Conservation (phyloP, 345 rosid species). For the Linum trigynum region DNA sequence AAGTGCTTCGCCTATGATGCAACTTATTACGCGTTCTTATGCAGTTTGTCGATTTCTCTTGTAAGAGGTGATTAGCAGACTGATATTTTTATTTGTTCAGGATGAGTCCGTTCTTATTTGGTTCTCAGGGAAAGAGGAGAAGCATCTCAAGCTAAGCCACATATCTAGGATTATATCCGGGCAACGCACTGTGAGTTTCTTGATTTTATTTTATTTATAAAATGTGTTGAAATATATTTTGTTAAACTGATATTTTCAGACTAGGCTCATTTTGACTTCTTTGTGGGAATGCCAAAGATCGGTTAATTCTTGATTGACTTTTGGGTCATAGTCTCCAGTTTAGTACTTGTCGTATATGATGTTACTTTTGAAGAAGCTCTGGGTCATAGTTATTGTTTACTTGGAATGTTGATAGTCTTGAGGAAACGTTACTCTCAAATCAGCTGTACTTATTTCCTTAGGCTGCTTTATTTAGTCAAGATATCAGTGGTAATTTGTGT, state of each 20-base stretch:
- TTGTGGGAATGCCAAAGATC: background rate
- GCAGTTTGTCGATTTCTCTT: slow-evolving; percentile 1
- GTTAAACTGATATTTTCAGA: background rate
- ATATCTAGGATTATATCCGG: slow-evolving; percentile 14
- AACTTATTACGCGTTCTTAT: background rate
- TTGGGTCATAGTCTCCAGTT: background rate
- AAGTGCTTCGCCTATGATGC: no score
- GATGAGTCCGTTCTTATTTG: slow-evolving; percentile 23
- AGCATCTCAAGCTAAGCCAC: slow-evolving; percentile 18
- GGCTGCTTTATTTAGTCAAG: background rate
- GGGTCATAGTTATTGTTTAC: background rate
- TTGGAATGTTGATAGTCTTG: background rate
- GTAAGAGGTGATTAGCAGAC: background rate
- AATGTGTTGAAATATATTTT: background rate
- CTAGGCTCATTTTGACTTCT: background rate
- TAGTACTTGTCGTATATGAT: background rate
- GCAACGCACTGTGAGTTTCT: slow-evolving; percentile 13
- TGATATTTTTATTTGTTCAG: slow-evolving; percentile 10
- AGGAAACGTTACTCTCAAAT: slow-evolving; percentile 1
- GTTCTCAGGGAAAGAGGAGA: slow-evolving; percentile 24
- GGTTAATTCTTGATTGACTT: background rate
- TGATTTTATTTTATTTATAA: background rate
- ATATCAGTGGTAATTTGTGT: background rate
- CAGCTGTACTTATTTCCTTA: background rate
- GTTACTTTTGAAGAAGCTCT: background rate